Percentiles rank a stretch among this genome's conserved stretches.
Conservation (phyloP, 2,329 filamentous ascomycete genomes). For the Neofusicoccum ribis region DNA sequence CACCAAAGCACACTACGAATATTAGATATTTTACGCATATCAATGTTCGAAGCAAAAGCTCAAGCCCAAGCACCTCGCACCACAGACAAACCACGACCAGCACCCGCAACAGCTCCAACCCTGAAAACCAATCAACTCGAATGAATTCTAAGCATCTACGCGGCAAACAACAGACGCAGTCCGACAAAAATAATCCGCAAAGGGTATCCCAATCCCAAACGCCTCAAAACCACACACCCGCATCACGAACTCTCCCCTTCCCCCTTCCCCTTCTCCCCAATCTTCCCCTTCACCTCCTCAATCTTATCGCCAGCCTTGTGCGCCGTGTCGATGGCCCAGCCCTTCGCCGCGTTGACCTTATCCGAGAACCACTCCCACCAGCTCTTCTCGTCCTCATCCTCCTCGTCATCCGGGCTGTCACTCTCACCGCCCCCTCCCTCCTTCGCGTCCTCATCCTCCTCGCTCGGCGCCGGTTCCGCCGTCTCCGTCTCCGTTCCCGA, state of each 20-base stretch:
- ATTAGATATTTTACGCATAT: too few species aligned
- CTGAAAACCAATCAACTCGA: too few species aligned
- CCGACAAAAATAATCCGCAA: too few species aligned
- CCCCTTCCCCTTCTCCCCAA: background rate
- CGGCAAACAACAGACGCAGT: too few species aligned
- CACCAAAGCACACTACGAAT: too few species aligned
- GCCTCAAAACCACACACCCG: too few species aligned
- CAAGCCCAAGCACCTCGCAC: too few species aligned
- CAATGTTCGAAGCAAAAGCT: too few species aligned
- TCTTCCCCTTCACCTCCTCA: slow-evolving; percentile 12
- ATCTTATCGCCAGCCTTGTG: slow-evolving; percentile 16
- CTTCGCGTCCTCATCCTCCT: background rate
- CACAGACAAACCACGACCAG: background rate
- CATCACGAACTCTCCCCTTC: background rate
- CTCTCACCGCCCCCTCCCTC: background rate
- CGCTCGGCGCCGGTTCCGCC: background rate
- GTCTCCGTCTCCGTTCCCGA: background rate
- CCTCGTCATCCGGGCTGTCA: slow-evolving; percentile 18
- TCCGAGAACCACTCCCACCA: slow-evolving; percentile 42
- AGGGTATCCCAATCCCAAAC: background rate
- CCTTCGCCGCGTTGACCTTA: slow-evolving; percentile 35
- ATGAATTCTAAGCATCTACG: too few species aligned
- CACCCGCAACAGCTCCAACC: too few species aligned
- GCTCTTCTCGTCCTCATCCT: slow-evolving; percentile 19
- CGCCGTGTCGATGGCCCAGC: slow-evolving; percentile 28